Conservation (phyloP, 441 rosid species). For the Populus trichocarpa region DNA sequence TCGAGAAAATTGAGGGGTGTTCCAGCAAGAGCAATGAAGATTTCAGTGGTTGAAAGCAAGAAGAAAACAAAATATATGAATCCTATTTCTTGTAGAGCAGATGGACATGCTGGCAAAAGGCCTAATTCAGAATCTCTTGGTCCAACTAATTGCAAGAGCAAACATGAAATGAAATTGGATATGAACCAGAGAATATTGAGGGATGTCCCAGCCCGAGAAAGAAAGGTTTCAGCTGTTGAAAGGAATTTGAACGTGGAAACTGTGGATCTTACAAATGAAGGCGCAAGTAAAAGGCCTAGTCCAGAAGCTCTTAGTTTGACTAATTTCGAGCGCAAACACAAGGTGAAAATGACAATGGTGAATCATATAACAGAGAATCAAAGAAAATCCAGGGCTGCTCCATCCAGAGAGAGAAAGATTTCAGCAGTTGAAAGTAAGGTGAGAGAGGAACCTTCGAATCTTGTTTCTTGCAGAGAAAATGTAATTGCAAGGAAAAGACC, state of each 20-base stretch:
- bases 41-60: not conserved
- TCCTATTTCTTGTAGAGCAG: not conserved
- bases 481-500: not conserved
- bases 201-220: not conserved
- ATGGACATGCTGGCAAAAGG: not conserved
- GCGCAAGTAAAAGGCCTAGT: not conserved
- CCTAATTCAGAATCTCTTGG: not conserved
- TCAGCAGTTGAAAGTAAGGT: not conserved
- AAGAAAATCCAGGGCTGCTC: not conserved
- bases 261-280: not conserved
- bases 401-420: not conserved
- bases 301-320: not conserved
- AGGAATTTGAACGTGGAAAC: not conserved
- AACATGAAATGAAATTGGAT: not conserved
- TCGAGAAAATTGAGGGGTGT: not conserved
- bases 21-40: not conserved
- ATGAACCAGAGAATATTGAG: not conserved
- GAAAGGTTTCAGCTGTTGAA: not conserved
- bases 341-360: not conserved
- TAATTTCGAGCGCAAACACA: not conserved
- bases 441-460: not conserved
- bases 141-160: not conserved
- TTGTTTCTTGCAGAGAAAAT: not conserved
- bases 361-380: constrained; percentile 10
- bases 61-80: not conserved